These are phyloP conservation scores for Catharanthus roseus DNA, from an alignment of 257 asterid genomes.

Conservation along the genomic window DNA sequence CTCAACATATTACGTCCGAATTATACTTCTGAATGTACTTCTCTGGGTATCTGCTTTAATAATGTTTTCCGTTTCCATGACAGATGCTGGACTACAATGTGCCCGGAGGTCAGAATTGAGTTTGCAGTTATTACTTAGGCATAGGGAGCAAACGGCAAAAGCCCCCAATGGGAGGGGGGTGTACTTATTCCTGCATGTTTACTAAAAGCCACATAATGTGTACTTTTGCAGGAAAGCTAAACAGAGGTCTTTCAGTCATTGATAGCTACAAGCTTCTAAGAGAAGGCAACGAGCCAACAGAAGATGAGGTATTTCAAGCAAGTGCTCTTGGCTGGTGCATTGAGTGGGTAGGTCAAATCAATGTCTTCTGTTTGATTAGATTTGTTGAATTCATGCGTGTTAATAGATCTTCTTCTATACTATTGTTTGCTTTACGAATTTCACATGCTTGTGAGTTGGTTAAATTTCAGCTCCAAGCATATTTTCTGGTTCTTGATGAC, in stretches of 20 bases:
- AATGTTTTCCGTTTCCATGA: conserved; percentile 22
- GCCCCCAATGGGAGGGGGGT: neutral
- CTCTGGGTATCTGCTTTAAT: conserved; percentile 17
- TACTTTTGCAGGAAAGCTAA: conserved; percentile 72
- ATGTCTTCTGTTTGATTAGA: conserved; percentile 8
- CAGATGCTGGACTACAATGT: conserved; percentile 94
- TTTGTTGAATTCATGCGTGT: conserved; percentile 7
- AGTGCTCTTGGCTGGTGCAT: conserved; percentile 92
- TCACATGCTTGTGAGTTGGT: conserved; percentile 18
- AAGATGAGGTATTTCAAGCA: conserved; percentile 70
- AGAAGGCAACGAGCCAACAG: conserved; percentile 66
- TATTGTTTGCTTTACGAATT: conserved; percentile 4
- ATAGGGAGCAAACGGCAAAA: conserved; percentile 6
- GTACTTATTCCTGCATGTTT: conserved; percentile 28
- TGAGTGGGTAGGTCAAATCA: conserved; percentile 70
- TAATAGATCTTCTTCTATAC: no score
- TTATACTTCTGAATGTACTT: neutral
- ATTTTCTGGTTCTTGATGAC: conserved; percentile 88
- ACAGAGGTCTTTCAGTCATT: conserved; percentile 87
- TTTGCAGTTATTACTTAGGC: conserved; percentile 9
- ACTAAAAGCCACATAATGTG: conserved; percentile 7
- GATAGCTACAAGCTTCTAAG: conserved; percentile 82
- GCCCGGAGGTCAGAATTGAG: conserved; percentile 61
- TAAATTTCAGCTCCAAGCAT: conserved; percentile 82
- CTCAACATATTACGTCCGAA: neutral